Percentiles rank a stretch among this genome's conserved stretches.
Evolutionary conservation across 108 stramenopile species (phyloP).

Genomic region (Heterococcus sp.): DNA sequence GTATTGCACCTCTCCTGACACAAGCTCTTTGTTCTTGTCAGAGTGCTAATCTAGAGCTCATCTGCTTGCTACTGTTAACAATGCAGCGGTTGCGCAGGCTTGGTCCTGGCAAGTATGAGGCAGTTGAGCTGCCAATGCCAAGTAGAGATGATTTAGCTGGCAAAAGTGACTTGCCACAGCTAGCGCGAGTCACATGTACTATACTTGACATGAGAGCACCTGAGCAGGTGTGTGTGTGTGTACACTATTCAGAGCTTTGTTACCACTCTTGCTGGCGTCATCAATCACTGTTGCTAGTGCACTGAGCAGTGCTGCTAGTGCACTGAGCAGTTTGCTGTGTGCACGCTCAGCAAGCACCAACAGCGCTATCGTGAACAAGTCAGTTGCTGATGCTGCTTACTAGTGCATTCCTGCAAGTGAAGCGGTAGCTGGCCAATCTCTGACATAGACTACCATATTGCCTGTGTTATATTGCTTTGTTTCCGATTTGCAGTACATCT

Average conservation of each 20-base stretch:
- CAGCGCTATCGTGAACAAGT: not conserved
- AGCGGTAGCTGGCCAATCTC: constrained; percentile 20
- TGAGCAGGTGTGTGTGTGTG: constrained; percentile 7
- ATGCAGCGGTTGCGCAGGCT: not conserved
- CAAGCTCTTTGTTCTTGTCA: too few species aligned
- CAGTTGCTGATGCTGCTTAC: not conserved
- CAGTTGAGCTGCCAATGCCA: not conserved
- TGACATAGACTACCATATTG: constrained; percentile 23
- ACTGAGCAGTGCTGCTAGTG: too few species aligned
- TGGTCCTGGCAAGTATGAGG: not conserved
- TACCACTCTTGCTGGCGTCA: too few species aligned
- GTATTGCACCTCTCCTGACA: too few species aligned
- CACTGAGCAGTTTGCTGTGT: too few species aligned
- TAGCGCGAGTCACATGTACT: constrained; percentile 14
- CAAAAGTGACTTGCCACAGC: constrained; percentile 21
- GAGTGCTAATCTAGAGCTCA: too few species aligned
- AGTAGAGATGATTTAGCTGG: not conserved
- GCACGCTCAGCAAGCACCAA: not conserved
- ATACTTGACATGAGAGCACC: constrained; percentile 35
- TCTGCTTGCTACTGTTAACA: too few species aligned
- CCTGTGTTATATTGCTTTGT: constrained; percentile 11
- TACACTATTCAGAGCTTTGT: too few species aligned
- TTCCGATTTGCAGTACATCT: constrained; percentile 24
- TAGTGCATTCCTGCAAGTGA: not conserved
- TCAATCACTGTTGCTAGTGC: too few species aligned